These are phyloP conservation scores for Mortierella sp. DNA, from an alignment of 371 early-diverging fungal species.

Conservation along the genomic window DNA sequence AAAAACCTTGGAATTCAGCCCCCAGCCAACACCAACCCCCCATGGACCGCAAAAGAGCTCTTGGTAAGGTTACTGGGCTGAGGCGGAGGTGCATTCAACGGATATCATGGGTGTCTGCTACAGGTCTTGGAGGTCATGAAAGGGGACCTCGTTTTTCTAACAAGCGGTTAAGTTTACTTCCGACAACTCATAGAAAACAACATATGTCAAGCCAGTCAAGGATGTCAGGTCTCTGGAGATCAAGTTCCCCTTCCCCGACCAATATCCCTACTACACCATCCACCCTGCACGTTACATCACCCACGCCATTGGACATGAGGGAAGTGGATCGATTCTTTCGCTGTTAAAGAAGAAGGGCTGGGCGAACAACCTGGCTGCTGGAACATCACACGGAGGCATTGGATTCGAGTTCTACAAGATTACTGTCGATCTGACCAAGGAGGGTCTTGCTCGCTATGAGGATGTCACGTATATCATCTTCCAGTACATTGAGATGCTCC, in stretches of 20 bases:
- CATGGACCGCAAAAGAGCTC: slow-evolving; percentile 81
- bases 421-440: slow-evolving; percentile 85
- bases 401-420: slow-evolving; percentile 89
- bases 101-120: not conserved
- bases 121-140: too few relatives aligned
- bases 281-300: slow-evolving; percentile 83
- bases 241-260: slow-evolving; percentile 92
- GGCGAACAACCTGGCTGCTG: slow-evolving; percentile 86
- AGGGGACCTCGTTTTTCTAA: not conserved
- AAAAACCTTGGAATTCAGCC: slow-evolving; percentile 81
- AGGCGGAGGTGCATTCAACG: not conserved
- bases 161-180: not conserved
- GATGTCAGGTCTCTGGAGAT: slow-evolving; percentile 84
- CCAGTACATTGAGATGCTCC: slow-evolving; percentile 89
- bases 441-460: slow-evolving; percentile 80
- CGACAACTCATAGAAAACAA: slow-evolving; percentile 64
- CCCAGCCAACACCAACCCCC: slow-evolving; percentile 80
- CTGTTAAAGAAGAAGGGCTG: slow-evolving; percentile 90
- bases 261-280: slow-evolving; percentile 65
- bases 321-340: slow-evolving; percentile 89
- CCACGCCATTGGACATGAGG: slow-evolving; percentile 89
- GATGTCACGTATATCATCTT: slow-evolving; percentile 88
- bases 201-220: slow-evolving; percentile 88
- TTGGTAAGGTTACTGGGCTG: slow-evolving; percentile 61
- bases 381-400: slow-evolving; percentile 75